phyloP scores from a whole-genome alignment of 2,329 filamentous ascomycete genomes.

The Colletotrichum camelliae region DNA sequence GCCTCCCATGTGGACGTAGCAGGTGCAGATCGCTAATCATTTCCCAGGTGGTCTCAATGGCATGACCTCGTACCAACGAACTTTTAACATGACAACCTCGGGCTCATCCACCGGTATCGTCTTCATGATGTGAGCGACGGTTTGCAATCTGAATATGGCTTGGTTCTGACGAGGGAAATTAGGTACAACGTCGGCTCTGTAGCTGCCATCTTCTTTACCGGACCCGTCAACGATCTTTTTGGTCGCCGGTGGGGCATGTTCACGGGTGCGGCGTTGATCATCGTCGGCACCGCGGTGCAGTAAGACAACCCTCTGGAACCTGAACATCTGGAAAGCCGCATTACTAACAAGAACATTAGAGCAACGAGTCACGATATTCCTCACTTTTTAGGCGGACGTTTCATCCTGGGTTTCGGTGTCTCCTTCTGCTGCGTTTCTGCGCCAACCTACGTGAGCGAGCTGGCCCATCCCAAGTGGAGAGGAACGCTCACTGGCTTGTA shows the following conservation, averaged over 20 bases:
- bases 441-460: constrained; percentile 56
- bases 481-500: constrained; percentile 58
- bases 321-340: too few relatives aligned
- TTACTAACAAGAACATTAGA: neutral
- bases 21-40: neutral
- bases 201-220: constrained; percentile 30
- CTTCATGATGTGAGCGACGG: constrained; percentile 39
- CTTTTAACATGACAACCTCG: constrained; percentile 20
- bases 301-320: neutral
- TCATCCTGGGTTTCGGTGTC: constrained; percentile 58
- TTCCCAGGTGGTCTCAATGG: constrained; percentile 24
- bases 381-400: constrained; percentile 57
- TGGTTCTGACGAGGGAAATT: neutral
- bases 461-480: constrained; percentile 58
- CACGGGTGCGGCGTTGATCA: constrained; percentile 41
- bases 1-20: neutral
- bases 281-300: constrained; percentile 44
- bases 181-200: constrained; percentile 49
- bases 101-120: constrained; percentile 27
- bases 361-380: constrained; percentile 45
- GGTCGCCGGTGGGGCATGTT: constrained; percentile 48
- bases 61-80: constrained; percentile 28
- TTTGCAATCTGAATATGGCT: neutral
- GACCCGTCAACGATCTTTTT: constrained; percentile 44
- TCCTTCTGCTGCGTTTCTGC: constrained; percentile 54